Evolutionary conservation across 2,329 filamentous ascomycete genomes (phyloP).

Genomic region (Alternaria ethzedia): DNA sequence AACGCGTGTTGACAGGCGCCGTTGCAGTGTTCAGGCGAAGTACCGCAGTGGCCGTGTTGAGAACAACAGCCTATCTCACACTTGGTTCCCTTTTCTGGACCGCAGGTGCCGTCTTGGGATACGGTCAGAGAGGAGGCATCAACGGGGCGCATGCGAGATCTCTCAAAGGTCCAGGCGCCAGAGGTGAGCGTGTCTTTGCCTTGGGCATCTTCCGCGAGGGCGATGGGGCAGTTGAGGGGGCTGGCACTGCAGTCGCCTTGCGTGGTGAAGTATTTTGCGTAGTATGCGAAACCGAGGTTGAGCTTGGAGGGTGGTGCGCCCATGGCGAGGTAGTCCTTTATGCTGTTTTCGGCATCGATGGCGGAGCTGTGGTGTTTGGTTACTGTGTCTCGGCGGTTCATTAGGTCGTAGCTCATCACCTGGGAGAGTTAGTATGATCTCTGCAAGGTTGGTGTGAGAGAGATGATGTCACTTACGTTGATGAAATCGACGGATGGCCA

Average conservation of each 20-base stretch:
- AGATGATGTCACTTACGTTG: conserved; percentile 51
- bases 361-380: conserved; percentile 73
- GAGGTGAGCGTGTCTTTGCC: conserved; percentile 66
- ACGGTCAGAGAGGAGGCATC: conserved; percentile 17
- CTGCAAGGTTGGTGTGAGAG: not conserved
- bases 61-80: conserved; percentile 41
- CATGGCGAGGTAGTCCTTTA: conserved; percentile 65
- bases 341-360: conserved; percentile 58
- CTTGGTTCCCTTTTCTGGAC: conserved; percentile 34
- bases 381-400: conserved; percentile 69
- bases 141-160: conserved; percentile 31
- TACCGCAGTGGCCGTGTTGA: conserved; percentile 44
- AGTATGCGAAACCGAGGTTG: conserved; percentile 72
- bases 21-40: conserved; percentile 33
- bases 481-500: conserved; percentile 68
- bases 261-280: conserved; percentile 70
- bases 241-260: conserved; percentile 53
- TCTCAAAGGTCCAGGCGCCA: conserved; percentile 61
- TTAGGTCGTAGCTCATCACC: conserved; percentile 75
- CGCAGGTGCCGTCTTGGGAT: conserved; percentile 40
- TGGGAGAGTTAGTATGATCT: not conserved
- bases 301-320: conserved; percentile 64
- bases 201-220: conserved; percentile 64
- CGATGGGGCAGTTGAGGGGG: conserved; percentile 66
- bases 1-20: conserved; percentile 43